Evolutionary conservation across 208 protist genomes (phyloP).

Genomic region (Pavlovales sp.): DNA sequence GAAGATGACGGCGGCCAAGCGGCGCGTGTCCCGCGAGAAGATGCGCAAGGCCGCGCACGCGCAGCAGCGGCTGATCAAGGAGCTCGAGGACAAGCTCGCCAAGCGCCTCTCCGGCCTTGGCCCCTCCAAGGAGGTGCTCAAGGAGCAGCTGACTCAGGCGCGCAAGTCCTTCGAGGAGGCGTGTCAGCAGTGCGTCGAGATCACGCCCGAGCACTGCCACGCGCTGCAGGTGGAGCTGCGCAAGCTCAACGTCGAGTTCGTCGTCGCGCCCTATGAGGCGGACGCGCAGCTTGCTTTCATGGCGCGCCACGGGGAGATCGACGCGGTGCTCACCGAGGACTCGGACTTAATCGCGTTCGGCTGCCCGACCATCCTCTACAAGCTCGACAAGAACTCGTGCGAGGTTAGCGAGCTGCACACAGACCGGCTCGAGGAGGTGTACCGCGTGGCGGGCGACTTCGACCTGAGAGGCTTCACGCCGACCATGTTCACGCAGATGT

Average conservation of each 20-base stretch:
- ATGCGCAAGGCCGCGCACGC: not conserved
- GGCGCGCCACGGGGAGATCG: conserved; percentile 73
- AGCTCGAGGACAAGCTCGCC: not conserved
- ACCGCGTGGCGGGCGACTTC: not conserved
- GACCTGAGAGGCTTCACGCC: conserved; percentile 3
- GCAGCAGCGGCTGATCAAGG: not conserved
- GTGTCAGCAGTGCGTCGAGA: conserved; percentile 62
- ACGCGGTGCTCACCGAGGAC: conserved; percentile 93
- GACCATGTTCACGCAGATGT: conserved; percentile 58
- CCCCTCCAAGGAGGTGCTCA: conserved; percentile 52
- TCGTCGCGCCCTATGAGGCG: conserved; percentile 95
- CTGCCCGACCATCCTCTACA: conserved; percentile 26
- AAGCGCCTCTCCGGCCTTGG: not conserved
- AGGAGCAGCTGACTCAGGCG: not conserved
- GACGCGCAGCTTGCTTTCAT: conserved; percentile 98
- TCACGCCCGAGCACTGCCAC: conserved; percentile 73
- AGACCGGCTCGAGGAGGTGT: not conserved
- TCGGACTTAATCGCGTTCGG: conserved; percentile 94
- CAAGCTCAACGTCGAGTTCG: conserved; percentile 30
- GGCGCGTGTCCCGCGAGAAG: conserved; percentile 41
- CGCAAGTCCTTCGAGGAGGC: not conserved
- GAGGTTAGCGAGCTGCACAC: not conserved
- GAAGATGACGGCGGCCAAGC: conserved; percentile 67
- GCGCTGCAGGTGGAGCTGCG: conserved; percentile 63
- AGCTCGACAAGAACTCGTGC: conserved; percentile 1